Evolutionary conservation across 768 basidiomycete species (phyloP), one percentile per base, ranked within the genome.

Genomic region (Mycena epipterygia): DNA sequence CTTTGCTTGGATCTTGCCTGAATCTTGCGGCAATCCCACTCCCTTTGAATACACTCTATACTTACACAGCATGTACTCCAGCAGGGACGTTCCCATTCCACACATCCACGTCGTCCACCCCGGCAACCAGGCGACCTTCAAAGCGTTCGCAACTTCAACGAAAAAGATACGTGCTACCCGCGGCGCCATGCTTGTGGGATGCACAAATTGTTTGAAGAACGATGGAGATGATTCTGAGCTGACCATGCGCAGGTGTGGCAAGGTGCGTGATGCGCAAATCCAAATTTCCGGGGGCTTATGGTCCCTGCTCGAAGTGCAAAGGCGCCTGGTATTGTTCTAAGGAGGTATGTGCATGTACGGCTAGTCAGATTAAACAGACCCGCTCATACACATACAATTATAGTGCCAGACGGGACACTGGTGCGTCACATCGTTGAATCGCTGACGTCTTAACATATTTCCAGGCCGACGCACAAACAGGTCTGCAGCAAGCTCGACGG

Each of bases 381-480:
- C n/a, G n/a, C n/a, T n/a, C n/a, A n/a, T n/a, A n/a, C n/a, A n/a
- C 29, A 25, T 41, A 16, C 32, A 7, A 16, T 12, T 61, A 17
- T 25, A 69, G 68, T 69, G 68, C 23, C 68, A 69, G 39, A 57
- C 13, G 6, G 21, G 5, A 1, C 44, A 69, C 23, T 63, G 61
- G 68, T 57, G 23, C 13, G 37, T 39, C 21, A 16, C n/a, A 23
- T 3, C 29, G 25, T 7, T 33, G 2, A 30, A 9, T 7, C 1
- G 19, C 2, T 35, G 14, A 29, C n/a, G 1, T 14, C 5, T 25
- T 23, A 27, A 42, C 37, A 27, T 17, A 13, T 16, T 32, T 33
- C 25, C 21, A 70, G 58, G 68, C 39, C 63, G n/a, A 13, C 8
- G 23, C 68, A 70, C 57, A 70, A 70, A 29, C 12, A 7, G 27